Evolutionary conservation across 306 rosid genomes (phyloP), one percentile per base, ranked within the genome.

Genomic region (Cicer arietinum): DNA sequence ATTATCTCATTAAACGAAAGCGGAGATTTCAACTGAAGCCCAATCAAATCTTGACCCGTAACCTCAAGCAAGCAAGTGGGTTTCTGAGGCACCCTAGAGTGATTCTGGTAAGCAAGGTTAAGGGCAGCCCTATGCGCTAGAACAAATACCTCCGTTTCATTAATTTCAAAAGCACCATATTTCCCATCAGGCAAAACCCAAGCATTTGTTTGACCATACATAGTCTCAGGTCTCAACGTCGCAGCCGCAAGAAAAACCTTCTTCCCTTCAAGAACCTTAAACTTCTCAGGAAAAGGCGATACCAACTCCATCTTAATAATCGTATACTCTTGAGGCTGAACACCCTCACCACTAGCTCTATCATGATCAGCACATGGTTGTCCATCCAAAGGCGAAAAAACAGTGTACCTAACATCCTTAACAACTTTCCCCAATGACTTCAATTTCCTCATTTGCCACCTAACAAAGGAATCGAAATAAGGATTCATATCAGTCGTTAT

Each of bases 341-440:
- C 98, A 16, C 98, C 98, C 82, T 94, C 98, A 12, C 98, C 98
- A n/a, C 74, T 35, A 12, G 98, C 97, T 70, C 98, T 86, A 52
- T 94, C 98, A 73, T 94, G 98, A 87, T 94, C 98, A 0, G 98
- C 98, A 81, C 98, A 94, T 0, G 98, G 98, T 50, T 94, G 98
- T 67, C 96, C 97, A 86, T 94, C 98, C 78, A 91, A 72, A 2
- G 96, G 96, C 6, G 98, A 91, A 82, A 78, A 94, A n/a, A 91
- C 84, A 0, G 97, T 76, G 51, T 94, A 94, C 76, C 98, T 92
- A 9, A 94, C 90, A 68, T 94, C 98, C 83, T 94, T 91, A 71
- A 94, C 98, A 82, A 94, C 83, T 79, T 94, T 94, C 13, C 97
- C 98, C 85, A 84, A 44, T 1, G 91, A 83, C 80, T 88, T 94